Percentiles rank a stretch among this genome's conserved stretches.
phyloP scores from a whole-genome alignment of 2,329 filamentous ascomycete species.

The Pyricularia sp. region DNA sequence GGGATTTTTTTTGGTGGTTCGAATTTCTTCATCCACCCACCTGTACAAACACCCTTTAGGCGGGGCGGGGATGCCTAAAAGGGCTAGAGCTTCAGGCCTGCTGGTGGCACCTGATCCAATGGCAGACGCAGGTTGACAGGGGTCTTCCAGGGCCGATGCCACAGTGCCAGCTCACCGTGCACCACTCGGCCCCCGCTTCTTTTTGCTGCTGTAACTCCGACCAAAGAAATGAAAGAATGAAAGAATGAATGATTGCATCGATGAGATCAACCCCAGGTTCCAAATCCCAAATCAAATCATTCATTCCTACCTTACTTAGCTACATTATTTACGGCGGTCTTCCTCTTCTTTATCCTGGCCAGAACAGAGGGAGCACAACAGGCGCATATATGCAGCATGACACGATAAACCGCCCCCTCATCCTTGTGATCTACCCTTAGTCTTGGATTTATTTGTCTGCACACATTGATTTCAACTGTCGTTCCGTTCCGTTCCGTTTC shows the following conservation, averaged over 20 bases:
- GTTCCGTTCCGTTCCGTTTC: not conserved
- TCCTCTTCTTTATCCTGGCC: not conserved
- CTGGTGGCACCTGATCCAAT: not conserved
- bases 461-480: not conserved
- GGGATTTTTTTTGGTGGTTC: not conserved
- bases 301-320: not conserved
- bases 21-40: not conserved
- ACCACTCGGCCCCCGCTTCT: not conserved
- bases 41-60: not conserved
- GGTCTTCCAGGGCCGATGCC: not conserved
- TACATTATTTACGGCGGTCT: no score
- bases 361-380: not conserved
- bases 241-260: not conserved
- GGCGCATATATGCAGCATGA: not conserved
- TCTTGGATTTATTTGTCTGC: not conserved
- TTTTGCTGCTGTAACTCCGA: not conserved
- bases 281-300: not conserved
- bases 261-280: not conserved
- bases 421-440: not conserved
- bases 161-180: slow-evolving; percentile 1
- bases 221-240: not conserved
- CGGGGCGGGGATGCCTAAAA: not conserved
- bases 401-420: not conserved
- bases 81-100: not conserved
- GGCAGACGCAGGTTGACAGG: not conserved